These are phyloP conservation scores for Vitis rotundifolia DNA, from an alignment of 164 flowering plant genomes.

Conservation along the genomic window DNA sequence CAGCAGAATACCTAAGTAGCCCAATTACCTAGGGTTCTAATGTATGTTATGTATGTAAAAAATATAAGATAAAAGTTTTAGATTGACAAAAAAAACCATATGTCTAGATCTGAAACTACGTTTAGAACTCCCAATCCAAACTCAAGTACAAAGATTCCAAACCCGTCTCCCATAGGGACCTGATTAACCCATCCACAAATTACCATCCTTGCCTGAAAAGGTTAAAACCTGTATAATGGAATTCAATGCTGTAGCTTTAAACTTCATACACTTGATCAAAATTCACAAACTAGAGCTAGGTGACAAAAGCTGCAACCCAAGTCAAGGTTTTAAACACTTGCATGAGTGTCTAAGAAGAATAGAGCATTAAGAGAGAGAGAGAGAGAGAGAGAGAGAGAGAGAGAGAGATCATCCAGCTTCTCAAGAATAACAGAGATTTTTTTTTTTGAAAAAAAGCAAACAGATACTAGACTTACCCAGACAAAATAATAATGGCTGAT, in stretches of 20 bases:
- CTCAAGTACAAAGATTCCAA: too few relatives aligned
- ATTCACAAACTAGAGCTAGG: background rate
- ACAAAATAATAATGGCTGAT: slow-evolving; percentile 72
- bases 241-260: background rate
- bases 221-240: background rate
- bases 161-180: too few relatives aligned
- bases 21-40: background rate
- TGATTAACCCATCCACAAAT: background rate
- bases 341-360: background rate
- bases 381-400: too few relatives aligned
- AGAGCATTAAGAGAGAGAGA: too few relatives aligned
- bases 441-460: background rate
- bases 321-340: background rate
- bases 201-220: background rate
- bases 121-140: background rate
- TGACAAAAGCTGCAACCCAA: background rate
- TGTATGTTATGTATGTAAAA: background rate
- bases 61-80: too few relatives aligned
- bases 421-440: too few relatives aligned
- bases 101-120: background rate
- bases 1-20: background rate
- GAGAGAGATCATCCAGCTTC: too few relatives aligned
- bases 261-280: background rate
- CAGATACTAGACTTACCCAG: slow-evolving; percentile 36
- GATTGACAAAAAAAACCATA: background rate